Evolutionary conservation across 2,329 filamentous ascomycete species (phyloP), one percentile per base, ranked within the genome.

Genomic region (Macrophomina phaseolina): DNA sequence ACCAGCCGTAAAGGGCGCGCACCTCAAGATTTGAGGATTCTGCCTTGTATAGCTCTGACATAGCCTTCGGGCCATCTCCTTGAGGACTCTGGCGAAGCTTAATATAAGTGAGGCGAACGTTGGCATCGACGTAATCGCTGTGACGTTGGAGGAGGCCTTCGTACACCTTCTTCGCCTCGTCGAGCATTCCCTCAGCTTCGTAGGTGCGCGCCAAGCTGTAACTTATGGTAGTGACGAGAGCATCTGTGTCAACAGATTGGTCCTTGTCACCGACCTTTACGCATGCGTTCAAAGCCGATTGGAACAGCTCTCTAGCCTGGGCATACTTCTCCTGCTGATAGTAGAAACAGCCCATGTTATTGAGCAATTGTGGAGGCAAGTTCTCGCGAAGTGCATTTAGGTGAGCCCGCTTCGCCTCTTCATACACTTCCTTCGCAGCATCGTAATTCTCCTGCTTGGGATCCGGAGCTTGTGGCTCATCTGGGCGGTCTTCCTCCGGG

Each of bases 321-420:
- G 90, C 88, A 69, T 91, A 89, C 75, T 93, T 93, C 73, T 97
- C 93, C 2, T 89, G 86, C 75, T 97, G 93, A 71, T 93, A 97
- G 71, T 97, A 89, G 80, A 98, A 98, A 78, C 94, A 97, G 5
- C 92, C 95, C 76, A 98, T 97, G 77, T 99, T 99, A 83, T 98
- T 99, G 51, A 99, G 85, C 2, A 98, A 84, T 74, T 97, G 93
- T 4, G 95, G 95, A 1, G 94, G 92, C 1, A 99, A 83, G 67
- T 90, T 85, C 75, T 94, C 91, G 64, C 93, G 89, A 34, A 97
- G 83, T 48, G 75, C 73, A 45, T 77, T 76, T 16, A 78, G 64
- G 30, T 71, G 84, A 67, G 90, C 87, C 64, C 92, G 88, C 18
- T 87, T 84, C 2, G 53, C 64, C n/a, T 66, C 64, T 34, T 66